Evolutionary conservation across 75 land plant species (phyloP).

Genomic region (Larix kaempferi): DNA sequence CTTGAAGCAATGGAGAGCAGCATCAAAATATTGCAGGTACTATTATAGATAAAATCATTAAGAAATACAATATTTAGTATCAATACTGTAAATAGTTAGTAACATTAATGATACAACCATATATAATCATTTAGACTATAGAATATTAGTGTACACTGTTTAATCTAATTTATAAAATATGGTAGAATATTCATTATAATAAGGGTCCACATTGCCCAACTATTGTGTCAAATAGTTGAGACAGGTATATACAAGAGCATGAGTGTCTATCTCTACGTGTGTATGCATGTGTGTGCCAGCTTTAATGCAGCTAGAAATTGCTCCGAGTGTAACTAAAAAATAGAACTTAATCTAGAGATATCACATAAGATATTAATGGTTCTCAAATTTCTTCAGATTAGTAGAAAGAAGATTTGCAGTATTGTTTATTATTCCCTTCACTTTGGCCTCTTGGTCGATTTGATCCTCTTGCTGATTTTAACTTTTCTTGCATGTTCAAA

Average conservation of each 20-base stretch:
- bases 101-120: too few relatives aligned
- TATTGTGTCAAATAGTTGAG: neutral
- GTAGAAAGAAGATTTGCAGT: neutral
- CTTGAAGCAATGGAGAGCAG: constrained; percentile 33
- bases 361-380: neutral
- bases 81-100: too few relatives aligned
- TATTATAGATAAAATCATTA: too few relatives aligned
- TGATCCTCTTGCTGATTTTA: neutral
- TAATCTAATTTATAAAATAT: too few relatives aligned
- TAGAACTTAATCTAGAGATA: neutral
- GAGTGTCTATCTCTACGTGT: neutral
- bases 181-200: too few relatives aligned
- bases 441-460: neutral
- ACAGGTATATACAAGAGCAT: neutral
- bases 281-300: neutral
- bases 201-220: too few relatives aligned
- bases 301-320: neutral
- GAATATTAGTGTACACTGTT: too few relatives aligned
- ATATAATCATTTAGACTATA: too few relatives aligned
- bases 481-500: neutral
- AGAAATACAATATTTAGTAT: too few relatives aligned
- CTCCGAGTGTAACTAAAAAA: neutral
- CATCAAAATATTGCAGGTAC: constrained; percentile 25
- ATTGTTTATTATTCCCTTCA: neutral
- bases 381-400: neutral